Evolutionary conservation across 176 grass and related monocot species (phyloP).

Genomic region (Alopecurus myosuroides): DNA sequence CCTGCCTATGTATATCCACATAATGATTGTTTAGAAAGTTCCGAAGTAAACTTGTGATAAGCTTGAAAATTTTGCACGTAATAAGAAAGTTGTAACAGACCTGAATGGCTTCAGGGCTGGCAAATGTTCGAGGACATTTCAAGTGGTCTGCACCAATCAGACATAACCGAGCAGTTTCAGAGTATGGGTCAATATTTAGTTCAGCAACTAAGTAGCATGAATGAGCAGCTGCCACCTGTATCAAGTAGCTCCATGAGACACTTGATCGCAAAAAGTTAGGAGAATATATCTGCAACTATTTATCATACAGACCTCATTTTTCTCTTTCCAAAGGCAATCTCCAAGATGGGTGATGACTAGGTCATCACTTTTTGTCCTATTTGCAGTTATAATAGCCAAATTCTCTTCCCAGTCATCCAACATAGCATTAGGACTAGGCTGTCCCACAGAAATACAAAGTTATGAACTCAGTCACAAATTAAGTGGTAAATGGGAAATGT

Average conservation of each 20-base stretch:
- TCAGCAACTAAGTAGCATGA: slow-evolving; percentile 96
- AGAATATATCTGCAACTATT: slow-evolving; percentile 19
- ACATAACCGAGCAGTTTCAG: slow-evolving; percentile 86
- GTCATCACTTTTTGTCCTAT: slow-evolving; percentile 88
- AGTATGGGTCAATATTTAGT: slow-evolving; percentile 83
- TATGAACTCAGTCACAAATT: neutral
- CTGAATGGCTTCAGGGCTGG: slow-evolving; percentile 88
- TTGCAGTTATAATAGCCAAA: slow-evolving; percentile 97
- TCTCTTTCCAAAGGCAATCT: slow-evolving; percentile 99
- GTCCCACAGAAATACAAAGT: slow-evolving; percentile 10
- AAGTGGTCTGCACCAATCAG: slow-evolving; percentile 88
- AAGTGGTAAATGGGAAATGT: neutral
- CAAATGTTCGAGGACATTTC: slow-evolving; percentile 93
- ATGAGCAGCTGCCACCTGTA: slow-evolving; percentile 90
- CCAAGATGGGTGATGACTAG: slow-evolving; percentile 95
- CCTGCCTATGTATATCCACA: slow-evolving; percentile 6
- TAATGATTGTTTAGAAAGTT: slow-evolving; percentile 8
- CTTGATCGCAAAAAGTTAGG: neutral
- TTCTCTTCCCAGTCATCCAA: slow-evolving; percentile 98
- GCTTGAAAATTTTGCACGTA: neutral
- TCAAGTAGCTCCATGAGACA: slow-evolving; percentile 26
- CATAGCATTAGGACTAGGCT: slow-evolving; percentile 65
- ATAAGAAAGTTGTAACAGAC: slow-evolving; percentile 27
- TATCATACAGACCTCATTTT: slow-evolving; percentile 66
- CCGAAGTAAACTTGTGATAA: slow-evolving; percentile 5